Evolutionary conservation across 768 basidiomycete species (phyloP).

Genomic region (Dendrothele bispora): DNA sequence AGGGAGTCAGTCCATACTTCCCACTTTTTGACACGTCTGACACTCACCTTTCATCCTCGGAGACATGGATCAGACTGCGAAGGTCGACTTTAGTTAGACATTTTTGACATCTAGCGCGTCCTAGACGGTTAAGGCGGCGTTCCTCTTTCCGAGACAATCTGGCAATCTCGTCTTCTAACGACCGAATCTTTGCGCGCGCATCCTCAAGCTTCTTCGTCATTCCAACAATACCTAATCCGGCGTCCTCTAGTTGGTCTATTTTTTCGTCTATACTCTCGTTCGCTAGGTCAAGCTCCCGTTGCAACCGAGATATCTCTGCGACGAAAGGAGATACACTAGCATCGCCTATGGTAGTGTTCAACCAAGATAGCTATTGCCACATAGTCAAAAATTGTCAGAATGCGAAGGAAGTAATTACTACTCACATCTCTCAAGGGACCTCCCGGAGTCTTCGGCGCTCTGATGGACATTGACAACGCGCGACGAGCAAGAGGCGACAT

Average conservation of each 20-base stretch:
- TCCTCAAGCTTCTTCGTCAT: constrained; percentile 73
- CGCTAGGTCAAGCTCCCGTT: constrained; percentile 73
- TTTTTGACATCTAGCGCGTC: constrained; percentile 65
- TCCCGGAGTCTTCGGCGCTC: constrained; percentile 76
- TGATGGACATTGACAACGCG: constrained; percentile 64
- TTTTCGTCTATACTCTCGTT: constrained; percentile 89
- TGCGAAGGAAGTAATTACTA: constrained; percentile 8
- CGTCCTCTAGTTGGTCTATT: constrained; percentile 80
- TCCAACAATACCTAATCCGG: constrained; percentile 71
- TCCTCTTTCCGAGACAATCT: constrained; percentile 68
- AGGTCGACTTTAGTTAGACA: constrained; percentile 66
- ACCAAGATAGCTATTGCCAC: constrained; percentile 64
- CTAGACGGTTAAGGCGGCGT: constrained; percentile 59
- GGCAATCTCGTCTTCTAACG: constrained; percentile 68
- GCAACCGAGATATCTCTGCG: constrained; percentile 71
- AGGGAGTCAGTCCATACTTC: constrained; percentile 6
- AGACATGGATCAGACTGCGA: constrained; percentile 35
- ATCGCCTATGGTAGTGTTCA: constrained; percentile 61
- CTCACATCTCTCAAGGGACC: constrained; percentile 76
- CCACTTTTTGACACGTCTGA: background rate
- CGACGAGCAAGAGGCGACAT: constrained; percentile 82
- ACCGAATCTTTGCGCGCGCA: constrained; percentile 54
- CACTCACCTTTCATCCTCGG: constrained; percentile 63
- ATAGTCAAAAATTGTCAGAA: no score
- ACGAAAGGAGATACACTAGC: constrained; percentile 60